Percentiles rank a stretch among this genome's conserved stretches.
Evolutionary conservation across 2,329 filamentous ascomycete genomes (phyloP).

Genomic region (Helminthosporium solani): DNA sequence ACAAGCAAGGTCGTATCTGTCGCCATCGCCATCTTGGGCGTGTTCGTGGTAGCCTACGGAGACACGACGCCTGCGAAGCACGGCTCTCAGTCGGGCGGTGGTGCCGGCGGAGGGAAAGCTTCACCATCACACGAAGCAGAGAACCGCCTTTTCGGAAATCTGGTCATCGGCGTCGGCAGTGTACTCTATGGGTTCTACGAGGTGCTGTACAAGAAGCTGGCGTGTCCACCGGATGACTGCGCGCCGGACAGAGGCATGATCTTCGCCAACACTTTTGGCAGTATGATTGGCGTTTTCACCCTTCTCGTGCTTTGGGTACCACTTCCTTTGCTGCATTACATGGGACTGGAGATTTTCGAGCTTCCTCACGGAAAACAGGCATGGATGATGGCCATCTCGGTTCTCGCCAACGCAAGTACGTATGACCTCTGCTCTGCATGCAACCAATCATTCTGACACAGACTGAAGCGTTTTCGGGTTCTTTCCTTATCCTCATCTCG

Average conservation of each 20-base stretch:
- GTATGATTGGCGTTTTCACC: constrained; percentile 83
- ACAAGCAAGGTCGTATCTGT: constrained; percentile 86
- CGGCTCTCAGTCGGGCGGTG: constrained; percentile 56
- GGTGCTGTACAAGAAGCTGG: constrained; percentile 90
- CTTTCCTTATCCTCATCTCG: constrained; percentile 88
- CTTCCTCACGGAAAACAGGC: constrained; percentile 76
- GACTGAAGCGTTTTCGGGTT: constrained; percentile 72
- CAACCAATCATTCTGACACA: constrained; percentile 8
- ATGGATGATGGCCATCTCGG: constrained; percentile 75
- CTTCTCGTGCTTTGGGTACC: constrained; percentile 88
- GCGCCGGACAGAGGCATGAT: constrained; percentile 86
- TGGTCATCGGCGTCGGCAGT: constrained; percentile 87
- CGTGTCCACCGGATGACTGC: constrained; percentile 88
- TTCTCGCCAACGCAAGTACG: constrained; percentile 78
- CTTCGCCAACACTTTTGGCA: constrained; percentile 91
- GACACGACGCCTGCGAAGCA: constrained; percentile 61
- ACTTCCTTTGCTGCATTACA: constrained; percentile 76
- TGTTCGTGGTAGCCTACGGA: constrained; percentile 93
- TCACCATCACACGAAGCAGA: constrained; percentile 56
- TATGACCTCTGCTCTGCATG: constrained; percentile 18
- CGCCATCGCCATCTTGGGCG: constrained; percentile 80
- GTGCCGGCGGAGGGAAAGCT: constrained; percentile 52
- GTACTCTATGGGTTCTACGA: constrained; percentile 97
- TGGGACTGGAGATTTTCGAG: constrained; percentile 79
- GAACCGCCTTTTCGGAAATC: constrained; percentile 77